Conservation (phyloP, 306 rosid species). For the Trifolium subterraneum region DNA sequence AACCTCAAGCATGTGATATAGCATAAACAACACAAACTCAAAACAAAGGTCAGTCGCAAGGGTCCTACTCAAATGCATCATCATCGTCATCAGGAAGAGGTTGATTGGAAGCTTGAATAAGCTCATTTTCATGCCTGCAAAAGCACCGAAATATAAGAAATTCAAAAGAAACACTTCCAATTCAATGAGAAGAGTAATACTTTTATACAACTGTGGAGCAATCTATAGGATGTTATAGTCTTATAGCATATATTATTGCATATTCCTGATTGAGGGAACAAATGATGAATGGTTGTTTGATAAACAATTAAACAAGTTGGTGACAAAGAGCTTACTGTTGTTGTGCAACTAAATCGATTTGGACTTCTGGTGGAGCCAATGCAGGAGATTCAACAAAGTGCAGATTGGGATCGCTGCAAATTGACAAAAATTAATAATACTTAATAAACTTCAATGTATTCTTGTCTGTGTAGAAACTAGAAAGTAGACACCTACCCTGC, state of each 20-base stretch:
- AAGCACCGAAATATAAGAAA: background rate
- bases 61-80: slow-evolving; percentile 63
- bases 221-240: background rate
- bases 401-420: slow-evolving; percentile 67
- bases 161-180: background rate
- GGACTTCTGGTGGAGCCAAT: slow-evolving; percentile 83
- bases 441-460: too few species aligned
- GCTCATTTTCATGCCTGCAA: slow-evolving; percentile 78
- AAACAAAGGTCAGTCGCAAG: background rate
- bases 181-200: background rate
- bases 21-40: slow-evolving; percentile 28
- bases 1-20: slow-evolving; percentile 5
- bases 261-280: background rate
- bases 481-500: slow-evolving; percentile 60
- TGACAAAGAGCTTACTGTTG: slow-evolving; percentile 53
- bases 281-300: background rate
- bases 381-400: slow-evolving; percentile 88
- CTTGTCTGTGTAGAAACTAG: background rate
- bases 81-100: slow-evolving; percentile 90
- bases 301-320: background rate
- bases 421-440: background rate
- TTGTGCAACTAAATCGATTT: slow-evolving; percentile 70
- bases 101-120: slow-evolving; percentile 64
- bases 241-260: background rate
- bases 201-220: background rate